Evolutionary conservation across 495 filamentous ascomycete genomes (phyloP).

Genomic region (Talaromyces stipitatus): DNA sequence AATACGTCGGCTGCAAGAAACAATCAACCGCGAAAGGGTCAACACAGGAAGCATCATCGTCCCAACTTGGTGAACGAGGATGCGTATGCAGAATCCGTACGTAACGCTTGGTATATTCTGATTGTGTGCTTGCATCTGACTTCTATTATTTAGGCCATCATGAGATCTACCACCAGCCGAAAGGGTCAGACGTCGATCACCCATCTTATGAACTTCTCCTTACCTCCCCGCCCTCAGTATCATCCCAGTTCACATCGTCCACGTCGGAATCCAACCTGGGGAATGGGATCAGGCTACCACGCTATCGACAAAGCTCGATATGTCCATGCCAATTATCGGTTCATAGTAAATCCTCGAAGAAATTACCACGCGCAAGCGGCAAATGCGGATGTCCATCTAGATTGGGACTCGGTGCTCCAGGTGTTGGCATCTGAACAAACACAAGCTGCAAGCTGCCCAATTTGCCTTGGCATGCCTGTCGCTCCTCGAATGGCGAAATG

Average conservation of each 20-base stretch:
- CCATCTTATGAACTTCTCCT: slow-evolving; percentile 85
- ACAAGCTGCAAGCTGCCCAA: slow-evolving; percentile 82
- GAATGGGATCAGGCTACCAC: slow-evolving; percentile 85
- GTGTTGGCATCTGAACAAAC: slow-evolving; percentile 85
- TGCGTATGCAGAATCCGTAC: slow-evolving; percentile 71
- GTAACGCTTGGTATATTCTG: slow-evolving; percentile 15
- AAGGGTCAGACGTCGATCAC: slow-evolving; percentile 96
- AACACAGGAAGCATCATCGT: slow-evolving; percentile 57
- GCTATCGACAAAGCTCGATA: slow-evolving; percentile 89
- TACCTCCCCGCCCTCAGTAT: slow-evolving; percentile 68
- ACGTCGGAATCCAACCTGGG: slow-evolving; percentile 70
- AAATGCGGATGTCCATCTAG: slow-evolving; percentile 84
- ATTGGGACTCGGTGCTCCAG: slow-evolving; percentile 87
- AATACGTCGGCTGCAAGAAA: slow-evolving; percentile 51
- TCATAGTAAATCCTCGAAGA: slow-evolving; percentile 79
- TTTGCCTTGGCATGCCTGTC: slow-evolving; percentile 84
- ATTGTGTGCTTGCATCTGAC: slow-evolving; percentile 3
- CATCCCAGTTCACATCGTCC: slow-evolving; percentile 46
- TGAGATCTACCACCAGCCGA: slow-evolving; percentile 75
- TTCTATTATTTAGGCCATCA: slow-evolving; percentile 48
- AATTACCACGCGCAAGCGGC: slow-evolving; percentile 72
- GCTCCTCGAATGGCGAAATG: slow-evolving; percentile 97
- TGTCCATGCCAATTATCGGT: slow-evolving; percentile 95
- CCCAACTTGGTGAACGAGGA: slow-evolving; percentile 64
- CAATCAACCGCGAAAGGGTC: slow-evolving; percentile 64